A percentile compares a stretch with the other conserved stretches of the same genome.
Conservation (phyloP, 73 alveolate species). For the Loxodes magnus region DNA sequence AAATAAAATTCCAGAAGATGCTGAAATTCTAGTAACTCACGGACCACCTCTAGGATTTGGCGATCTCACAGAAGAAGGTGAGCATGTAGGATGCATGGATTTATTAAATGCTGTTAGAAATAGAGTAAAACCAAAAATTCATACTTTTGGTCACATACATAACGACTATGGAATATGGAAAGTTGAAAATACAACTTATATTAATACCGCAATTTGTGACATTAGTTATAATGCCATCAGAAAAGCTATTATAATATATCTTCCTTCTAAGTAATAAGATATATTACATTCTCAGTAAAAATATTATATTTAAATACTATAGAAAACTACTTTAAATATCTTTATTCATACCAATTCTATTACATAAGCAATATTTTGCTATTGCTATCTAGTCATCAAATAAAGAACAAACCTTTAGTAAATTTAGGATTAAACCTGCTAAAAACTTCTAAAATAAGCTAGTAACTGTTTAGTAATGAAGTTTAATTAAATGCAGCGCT, state of each 20-base stretch:
- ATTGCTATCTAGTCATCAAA: no score
- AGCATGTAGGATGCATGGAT: conserved; percentile 16
- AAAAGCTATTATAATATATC: conserved; percentile 5
- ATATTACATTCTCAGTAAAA: no score
- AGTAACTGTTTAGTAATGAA: no score
- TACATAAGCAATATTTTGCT: no score
- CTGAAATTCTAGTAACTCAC: conserved; percentile 32
- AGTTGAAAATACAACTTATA: conserved; percentile 22
- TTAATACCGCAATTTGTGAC: conserved; percentile 17
- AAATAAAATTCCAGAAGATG: conserved; percentile 23
- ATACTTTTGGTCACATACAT: conserved; percentile 38
- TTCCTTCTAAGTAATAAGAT: no score
- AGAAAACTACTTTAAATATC: no score
- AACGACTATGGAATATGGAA: conserved; percentile 19
- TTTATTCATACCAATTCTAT: no score
- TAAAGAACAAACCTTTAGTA: no score
- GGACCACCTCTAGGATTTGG: conserved; percentile 30
- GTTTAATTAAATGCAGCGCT: no score
- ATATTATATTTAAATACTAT: no score
- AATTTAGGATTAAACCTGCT: no score
- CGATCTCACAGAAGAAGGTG: conserved; percentile 4
- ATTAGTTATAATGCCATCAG: conserved; percentile 2
- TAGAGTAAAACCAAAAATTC: conserved; percentile 18
- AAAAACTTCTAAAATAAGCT: no score
- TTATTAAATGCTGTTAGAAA: conserved; percentile 7